phyloP scores from a whole-genome alignment of 768 basidiomycete genomes.

The Mycena vitilis region DNA sequence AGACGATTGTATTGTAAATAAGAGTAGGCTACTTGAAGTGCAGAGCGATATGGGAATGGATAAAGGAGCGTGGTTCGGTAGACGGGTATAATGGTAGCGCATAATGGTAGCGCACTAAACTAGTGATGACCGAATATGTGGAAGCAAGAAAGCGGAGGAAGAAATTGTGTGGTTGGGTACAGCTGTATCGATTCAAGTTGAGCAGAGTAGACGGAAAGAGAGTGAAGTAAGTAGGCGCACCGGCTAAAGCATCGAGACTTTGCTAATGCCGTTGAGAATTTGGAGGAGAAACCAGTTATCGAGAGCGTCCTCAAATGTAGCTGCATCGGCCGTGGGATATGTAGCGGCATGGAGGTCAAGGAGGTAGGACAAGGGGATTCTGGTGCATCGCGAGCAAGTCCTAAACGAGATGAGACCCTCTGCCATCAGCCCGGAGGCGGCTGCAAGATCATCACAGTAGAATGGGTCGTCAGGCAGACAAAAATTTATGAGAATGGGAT shows the following conservation, averaged over 20 bases:
- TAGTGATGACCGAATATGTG: too few species aligned
- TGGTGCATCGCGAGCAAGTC: not conserved
- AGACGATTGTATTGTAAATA: too few species aligned
- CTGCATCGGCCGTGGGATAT: conserved; percentile 1
- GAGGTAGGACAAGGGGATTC: conserved; percentile 3
- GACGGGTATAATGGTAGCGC: too few species aligned
- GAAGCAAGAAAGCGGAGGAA: too few species aligned
- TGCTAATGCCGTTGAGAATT: conserved; percentile 12
- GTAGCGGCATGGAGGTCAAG: conserved; percentile 2
- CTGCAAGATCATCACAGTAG: not conserved
- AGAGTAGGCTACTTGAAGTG: too few species aligned
- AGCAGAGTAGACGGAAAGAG: too few species aligned
- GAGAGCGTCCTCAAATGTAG: conserved; percentile 6
- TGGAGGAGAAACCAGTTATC: conserved; percentile 1
- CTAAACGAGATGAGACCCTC: conserved; percentile 7
- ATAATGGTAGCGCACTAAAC: too few species aligned
- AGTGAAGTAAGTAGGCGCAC: not conserved
- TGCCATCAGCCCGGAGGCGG: not conserved
- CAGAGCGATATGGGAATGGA: too few species aligned
- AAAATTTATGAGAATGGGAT: not conserved
- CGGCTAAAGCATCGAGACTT: conserved; percentile 15
- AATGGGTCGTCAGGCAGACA: conserved; percentile 4
- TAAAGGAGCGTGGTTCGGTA: too few species aligned
- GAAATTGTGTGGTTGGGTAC: too few species aligned
- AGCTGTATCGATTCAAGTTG: too few species aligned